phyloP scores from a whole-genome alignment of 176 grass and related monocot species.

The Avena eriantha region DNA sequence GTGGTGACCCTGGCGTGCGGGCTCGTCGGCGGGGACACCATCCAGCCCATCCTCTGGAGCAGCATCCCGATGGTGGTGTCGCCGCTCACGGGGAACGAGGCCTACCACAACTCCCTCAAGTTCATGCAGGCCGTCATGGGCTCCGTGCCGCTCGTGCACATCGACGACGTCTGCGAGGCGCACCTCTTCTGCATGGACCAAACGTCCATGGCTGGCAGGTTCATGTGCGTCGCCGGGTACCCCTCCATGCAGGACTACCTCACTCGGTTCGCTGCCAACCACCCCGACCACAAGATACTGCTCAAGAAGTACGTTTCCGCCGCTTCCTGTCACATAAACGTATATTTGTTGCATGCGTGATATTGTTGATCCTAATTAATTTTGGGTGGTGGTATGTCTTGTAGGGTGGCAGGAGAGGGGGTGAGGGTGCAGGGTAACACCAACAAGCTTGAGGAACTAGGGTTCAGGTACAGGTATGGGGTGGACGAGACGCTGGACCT shows the following conservation, averaged over 20 bases:
- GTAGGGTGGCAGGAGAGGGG: constrained; percentile 48
- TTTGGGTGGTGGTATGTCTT: background rate
- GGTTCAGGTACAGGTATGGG: constrained; percentile 61
- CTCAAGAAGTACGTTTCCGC: constrained; percentile 53
- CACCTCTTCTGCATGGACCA: constrained; percentile 71
- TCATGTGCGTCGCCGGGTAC: constrained; percentile 55
- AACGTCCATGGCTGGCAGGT: constrained; percentile 60
- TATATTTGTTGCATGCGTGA: too few relatives aligned
- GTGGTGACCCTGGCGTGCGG: constrained; percentile 48
- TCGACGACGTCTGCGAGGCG: constrained; percentile 72
- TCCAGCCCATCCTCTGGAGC: constrained; percentile 35
- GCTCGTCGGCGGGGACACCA: constrained; percentile 59
- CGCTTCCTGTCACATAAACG: too few relatives aligned
- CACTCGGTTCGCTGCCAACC: constrained; percentile 42
- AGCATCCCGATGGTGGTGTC: constrained; percentile 42
- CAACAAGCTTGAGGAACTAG: constrained; percentile 57
- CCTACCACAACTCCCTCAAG: constrained; percentile 36
- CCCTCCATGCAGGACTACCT: constrained; percentile 48
- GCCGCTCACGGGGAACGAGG: constrained; percentile 43
- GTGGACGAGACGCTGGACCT: constrained; percentile 58
- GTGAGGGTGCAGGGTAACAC: constrained; percentile 46
- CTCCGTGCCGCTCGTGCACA: constrained; percentile 65
- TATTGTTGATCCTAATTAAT: background rate
- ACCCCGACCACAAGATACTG: constrained; percentile 48
- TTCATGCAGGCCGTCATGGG: constrained; percentile 62